Conservation (phyloP, 2,329 filamentous ascomycete species). For the Teratosphaeria pseudoeucalypti region DNA sequence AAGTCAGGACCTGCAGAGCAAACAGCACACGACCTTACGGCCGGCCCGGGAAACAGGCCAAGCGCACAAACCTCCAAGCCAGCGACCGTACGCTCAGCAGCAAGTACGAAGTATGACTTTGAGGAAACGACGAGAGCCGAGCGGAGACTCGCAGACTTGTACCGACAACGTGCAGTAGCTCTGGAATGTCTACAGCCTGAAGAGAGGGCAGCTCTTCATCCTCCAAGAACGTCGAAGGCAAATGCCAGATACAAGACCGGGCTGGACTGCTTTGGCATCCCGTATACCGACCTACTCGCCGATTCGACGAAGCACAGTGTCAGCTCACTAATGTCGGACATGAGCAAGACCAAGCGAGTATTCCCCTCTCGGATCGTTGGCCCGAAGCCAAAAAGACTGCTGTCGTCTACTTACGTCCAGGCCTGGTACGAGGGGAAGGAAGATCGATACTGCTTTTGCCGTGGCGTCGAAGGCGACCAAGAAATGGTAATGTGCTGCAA, state of each 20-base stretch:
- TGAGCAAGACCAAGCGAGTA: background rate
- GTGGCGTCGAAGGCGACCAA: background rate
- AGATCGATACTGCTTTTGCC: background rate
- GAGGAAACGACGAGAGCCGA: conserved; percentile 1
- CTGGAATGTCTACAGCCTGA: background rate
- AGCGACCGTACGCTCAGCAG: background rate
- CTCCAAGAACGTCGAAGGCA: background rate
- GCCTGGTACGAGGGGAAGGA: background rate
- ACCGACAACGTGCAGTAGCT: background rate
- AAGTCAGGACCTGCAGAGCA: background rate
- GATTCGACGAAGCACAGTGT: conserved; percentile 1
- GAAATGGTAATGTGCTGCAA: conserved; percentile 1
- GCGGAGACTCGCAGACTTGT: conserved; percentile 1
- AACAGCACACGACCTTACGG: background rate
- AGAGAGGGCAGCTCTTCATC: background rate
- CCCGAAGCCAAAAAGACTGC: background rate
- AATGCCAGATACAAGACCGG: background rate
- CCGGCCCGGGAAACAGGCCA: background rate
- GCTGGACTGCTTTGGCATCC: conserved; percentile 3
- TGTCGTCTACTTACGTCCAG: background rate
- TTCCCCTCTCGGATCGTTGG: background rate
- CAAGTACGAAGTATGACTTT: background rate
- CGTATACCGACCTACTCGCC: conserved; percentile 1
- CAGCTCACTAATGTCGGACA: background rate
- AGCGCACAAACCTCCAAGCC: background rate